Percentiles rank a stretch among this genome's conserved stretches.
phyloP scores from a whole-genome alignment of 23 red algal genomes.

The Chondrus crispus region DNA sequence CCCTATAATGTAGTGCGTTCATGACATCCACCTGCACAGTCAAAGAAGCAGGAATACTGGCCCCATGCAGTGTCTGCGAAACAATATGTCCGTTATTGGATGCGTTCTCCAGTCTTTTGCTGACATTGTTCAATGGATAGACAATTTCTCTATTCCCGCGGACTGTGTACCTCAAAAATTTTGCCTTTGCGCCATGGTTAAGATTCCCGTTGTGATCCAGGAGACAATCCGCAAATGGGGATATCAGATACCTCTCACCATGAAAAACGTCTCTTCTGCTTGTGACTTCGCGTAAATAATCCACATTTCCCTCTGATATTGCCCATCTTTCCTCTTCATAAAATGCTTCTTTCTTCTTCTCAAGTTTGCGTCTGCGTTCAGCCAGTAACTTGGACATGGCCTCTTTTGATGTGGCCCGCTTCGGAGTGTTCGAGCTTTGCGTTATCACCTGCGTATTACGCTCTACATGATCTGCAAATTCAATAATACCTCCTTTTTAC shows the following conservation, averaged over 20 bases:
- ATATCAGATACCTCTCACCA: background rate
- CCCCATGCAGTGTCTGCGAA: background rate
- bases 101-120: background rate
- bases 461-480: background rate
- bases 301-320: background rate
- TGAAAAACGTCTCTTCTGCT: background rate
- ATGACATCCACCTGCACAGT: constrained; percentile 4
- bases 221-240: background rate
- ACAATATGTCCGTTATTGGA: background rate
- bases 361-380: background rate
- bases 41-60: background rate
- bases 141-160: background rate
- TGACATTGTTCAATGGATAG: background rate
- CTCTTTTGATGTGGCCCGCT: background rate
- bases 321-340: background rate
- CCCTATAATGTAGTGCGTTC: background rate
- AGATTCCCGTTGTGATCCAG: background rate
- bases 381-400: background rate
- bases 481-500: background rate
- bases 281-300: background rate
- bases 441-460: background rate
- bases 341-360: background rate
- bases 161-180: background rate
- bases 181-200: background rate
- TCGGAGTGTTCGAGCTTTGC: background rate